phyloP scores from a whole-genome alignment of 2,329 filamentous ascomycete genomes.

The Epichloe brachyelytri region DNA sequence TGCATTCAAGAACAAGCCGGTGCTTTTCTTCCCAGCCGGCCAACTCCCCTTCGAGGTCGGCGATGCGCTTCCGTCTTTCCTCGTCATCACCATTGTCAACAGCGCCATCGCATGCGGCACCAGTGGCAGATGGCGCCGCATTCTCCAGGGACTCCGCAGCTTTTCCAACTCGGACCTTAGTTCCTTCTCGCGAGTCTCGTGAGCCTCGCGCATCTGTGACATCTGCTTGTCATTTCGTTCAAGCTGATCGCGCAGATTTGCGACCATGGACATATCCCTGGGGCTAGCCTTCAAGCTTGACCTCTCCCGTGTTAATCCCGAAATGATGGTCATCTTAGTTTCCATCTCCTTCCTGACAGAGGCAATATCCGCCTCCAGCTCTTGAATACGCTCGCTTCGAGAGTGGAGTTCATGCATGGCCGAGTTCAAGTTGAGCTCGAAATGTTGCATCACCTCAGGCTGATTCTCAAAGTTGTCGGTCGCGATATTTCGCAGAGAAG shows the following conservation, averaged over 20 bases:
- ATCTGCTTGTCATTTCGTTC: slow-evolving; percentile 77
- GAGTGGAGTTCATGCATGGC: slow-evolving; percentile 86
- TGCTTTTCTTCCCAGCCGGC: slow-evolving; percentile 67
- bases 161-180: slow-evolving; percentile 57
- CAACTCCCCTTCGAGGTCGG: slow-evolving; percentile 58
- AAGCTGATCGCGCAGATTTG: slow-evolving; percentile 76
- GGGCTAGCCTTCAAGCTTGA: slow-evolving; percentile 75
- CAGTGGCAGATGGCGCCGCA: slow-evolving; percentile 5
- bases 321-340: slow-evolving; percentile 89
- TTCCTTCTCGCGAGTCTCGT: slow-evolving; percentile 63
- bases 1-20: slow-evolving; percentile 51
- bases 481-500: slow-evolving; percentile 78
- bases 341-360: slow-evolving; percentile 93
- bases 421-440: slow-evolving; percentile 80
- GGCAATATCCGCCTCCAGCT: slow-evolving; percentile 73
- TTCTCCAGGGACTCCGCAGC: slow-evolving; percentile 45
- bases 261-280: slow-evolving; percentile 84
- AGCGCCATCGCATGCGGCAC: slow-evolving; percentile 15
- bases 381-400: slow-evolving; percentile 78
- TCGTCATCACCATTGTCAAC: slow-evolving; percentile 17
- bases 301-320: slow-evolving; percentile 81
- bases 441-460: slow-evolving; percentile 79
- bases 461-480: slow-evolving; percentile 71
- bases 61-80: slow-evolving; percentile 36
- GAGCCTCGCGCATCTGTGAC: slow-evolving; percentile 55